Conservation (phyloP, 345 rosid species). For the Orychophragmus violaceus region DNA sequence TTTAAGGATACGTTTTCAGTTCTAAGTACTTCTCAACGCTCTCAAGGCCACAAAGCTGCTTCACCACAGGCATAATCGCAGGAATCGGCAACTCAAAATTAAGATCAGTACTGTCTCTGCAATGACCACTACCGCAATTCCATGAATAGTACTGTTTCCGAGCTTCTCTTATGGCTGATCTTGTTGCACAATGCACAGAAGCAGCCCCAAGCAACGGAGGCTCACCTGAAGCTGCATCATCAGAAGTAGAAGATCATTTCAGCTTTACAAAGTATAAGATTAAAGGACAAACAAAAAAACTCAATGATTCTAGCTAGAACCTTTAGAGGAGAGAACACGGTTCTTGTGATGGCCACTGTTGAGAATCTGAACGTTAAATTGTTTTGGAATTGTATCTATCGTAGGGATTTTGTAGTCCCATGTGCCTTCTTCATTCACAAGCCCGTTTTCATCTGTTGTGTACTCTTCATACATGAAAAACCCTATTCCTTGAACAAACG, state of each 20-base stretch:
- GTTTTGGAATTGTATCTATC: slow-evolving; percentile 70
- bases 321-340: slow-evolving; percentile 86
- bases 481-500: slow-evolving; percentile 89
- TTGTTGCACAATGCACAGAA: slow-evolving; percentile 79
- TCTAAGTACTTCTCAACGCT: slow-evolving; percentile 57
- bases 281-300: not conserved
- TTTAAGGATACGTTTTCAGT: slow-evolving; percentile 23
- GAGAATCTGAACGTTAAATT: slow-evolving; percentile 69
- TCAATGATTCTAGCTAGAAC: slow-evolving; percentile 11
- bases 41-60: slow-evolving; percentile 66
- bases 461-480: slow-evolving; percentile 90
- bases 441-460: slow-evolving; percentile 61
- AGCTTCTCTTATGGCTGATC: slow-evolving; percentile 72
- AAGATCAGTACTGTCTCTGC: slow-evolving; percentile 1
- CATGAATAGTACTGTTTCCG: slow-evolving; percentile 55
- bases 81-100: slow-evolving; percentile 61
- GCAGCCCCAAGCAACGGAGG: slow-evolving; percentile 79
- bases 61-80: slow-evolving; percentile 77
- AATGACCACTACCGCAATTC: slow-evolving; percentile 23
- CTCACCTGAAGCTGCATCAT: slow-evolving; percentile 76
- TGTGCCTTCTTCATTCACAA: slow-evolving; percentile 60
- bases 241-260: not conserved
- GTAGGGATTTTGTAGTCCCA: slow-evolving; percentile 92
- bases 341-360: slow-evolving; percentile 72
- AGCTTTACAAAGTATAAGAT: not conserved